These are phyloP conservation scores for Solanum hybrid DNA, from an alignment of 305 asterid genomes.

Conservation along the genomic window DNA sequence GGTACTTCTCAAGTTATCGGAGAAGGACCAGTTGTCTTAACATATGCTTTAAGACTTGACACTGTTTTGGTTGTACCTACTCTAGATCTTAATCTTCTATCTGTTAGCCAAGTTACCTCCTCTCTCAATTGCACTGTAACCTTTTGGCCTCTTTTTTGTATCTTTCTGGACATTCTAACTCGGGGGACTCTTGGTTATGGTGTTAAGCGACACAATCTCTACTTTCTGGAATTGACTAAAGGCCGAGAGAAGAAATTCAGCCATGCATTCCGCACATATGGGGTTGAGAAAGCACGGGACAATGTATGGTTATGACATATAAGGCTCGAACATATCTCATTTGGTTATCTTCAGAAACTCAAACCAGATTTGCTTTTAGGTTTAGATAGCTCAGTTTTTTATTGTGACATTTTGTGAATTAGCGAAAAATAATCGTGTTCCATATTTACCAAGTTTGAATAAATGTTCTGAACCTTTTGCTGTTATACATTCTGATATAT, in stretches of 20 bases:
- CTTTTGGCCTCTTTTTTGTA: not conserved
- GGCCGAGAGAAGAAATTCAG: not conserved
- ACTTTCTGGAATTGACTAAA: not conserved
- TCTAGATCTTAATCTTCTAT: not conserved
- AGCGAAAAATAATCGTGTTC: not conserved
- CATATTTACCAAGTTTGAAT: too few relatives aligned
- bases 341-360: not conserved
- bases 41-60: not conserved
- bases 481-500: not conserved
- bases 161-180: not conserved
- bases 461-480: not conserved
- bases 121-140: not conserved
- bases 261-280: not conserved
- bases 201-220: not conserved
- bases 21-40: not conserved
- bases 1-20: not conserved
- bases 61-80: constrained; percentile 3
- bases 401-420: not conserved
- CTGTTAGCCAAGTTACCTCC: not conserved
- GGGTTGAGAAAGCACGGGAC: not conserved
- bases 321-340: not conserved
- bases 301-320: not conserved
- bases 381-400: not conserved
- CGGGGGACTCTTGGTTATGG: not conserved
- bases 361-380: too few relatives aligned